phyloP scores from a whole-genome alignment of 805 yeast species.

The Ogataea paradorogensis region DNA sequence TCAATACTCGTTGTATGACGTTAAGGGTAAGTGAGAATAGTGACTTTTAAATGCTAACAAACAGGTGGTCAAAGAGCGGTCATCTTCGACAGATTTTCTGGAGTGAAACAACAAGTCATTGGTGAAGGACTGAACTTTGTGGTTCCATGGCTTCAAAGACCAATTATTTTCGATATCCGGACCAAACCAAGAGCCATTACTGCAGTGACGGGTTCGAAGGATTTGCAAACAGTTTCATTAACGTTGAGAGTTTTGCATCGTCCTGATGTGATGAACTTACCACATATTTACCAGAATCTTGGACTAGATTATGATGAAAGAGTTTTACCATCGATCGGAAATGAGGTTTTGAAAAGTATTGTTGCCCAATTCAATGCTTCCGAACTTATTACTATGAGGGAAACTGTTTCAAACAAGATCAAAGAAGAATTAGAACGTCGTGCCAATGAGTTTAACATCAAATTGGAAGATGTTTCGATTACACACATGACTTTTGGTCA shows the following conservation, averaged over 20 bases:
- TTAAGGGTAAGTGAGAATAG: conserved; percentile 46
- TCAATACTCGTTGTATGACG: conserved; percentile 88
- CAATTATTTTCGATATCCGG: conserved; percentile 86
- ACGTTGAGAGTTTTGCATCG: conserved; percentile 92
- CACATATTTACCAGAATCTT: conserved; percentile 82
- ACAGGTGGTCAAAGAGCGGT: conserved; percentile 87
- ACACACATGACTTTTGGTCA: conserved; percentile 97
- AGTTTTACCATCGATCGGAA: conserved; percentile 93
- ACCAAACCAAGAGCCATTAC: conserved; percentile 94
- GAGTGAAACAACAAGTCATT: conserved; percentile 83
- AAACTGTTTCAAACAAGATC: conserved; percentile 85
- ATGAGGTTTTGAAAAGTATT: conserved; percentile 93
- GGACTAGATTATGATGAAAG: conserved; percentile 97
- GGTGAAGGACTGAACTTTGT: conserved; percentile 98
- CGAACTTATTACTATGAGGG: conserved; percentile 95
- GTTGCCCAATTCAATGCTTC: conserved; percentile 99
- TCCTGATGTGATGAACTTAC: conserved; percentile 82
- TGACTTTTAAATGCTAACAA: neutral
- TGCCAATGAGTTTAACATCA: conserved; percentile 85
- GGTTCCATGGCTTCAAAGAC: conserved; percentile 93
- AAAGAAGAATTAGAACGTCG: conserved; percentile 80
- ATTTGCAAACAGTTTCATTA: conserved; percentile 90
- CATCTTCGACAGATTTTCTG: conserved; percentile 85
- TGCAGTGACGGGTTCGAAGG: conserved; percentile 95
- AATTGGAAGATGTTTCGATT: conserved; percentile 93